Base-by-base conservation (phyloP, 768 basidiomycete species). In the Mrakia blollopis region DNA sequence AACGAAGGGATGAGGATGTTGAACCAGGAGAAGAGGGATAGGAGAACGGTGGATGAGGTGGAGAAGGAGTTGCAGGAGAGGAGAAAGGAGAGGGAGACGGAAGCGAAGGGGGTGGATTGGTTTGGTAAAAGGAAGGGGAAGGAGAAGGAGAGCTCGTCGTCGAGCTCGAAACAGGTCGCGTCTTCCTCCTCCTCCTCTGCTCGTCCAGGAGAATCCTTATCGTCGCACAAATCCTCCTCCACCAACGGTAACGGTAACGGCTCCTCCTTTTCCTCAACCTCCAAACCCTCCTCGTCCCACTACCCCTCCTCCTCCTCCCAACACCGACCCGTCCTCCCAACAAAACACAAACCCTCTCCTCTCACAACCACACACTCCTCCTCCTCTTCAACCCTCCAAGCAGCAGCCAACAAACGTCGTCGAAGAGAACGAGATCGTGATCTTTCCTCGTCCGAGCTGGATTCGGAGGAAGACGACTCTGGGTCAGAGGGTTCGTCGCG, bases 41-140 rank as follows among this genome's bases (percentile, higher is more conserved):
- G 62, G 6, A 75, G 81, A 7, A 81, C 81, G n/a, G 79, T 81
- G 41, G 81, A 81, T 47, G 81, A 81, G 78, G 73, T 81, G 35
- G 80, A 80, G 75, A 67, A 75, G 28, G 80, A 80, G 39, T 76
- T 80, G 73, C 44, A 60, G 32, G 57, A 65, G 60, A 44, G 47
- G 39, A 74, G 54, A 61, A 57, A 44, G 44, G 35, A 44, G n/a
- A 65, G 62, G 44, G 41, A 63, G 37, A 39, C 8, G n/a, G 73
- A 28, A 14, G 37, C 60, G 25, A 62, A 39, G 32, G 57, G 62
- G n/a, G 57, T 60, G 3, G 60, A 63, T n/a, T 37, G 21, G 18
- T n/a, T 23, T 1, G 39, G 69, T 23, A 65, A 72, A 62, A 28
- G 35, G n/a, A 52, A 28, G n/a, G 39, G n/a, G 41, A 11, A 68